These are phyloP conservation scores for Trifolium subterraneum DNA, from an alignment of 306 rosid genomes.

Conservation along the genomic window DNA sequence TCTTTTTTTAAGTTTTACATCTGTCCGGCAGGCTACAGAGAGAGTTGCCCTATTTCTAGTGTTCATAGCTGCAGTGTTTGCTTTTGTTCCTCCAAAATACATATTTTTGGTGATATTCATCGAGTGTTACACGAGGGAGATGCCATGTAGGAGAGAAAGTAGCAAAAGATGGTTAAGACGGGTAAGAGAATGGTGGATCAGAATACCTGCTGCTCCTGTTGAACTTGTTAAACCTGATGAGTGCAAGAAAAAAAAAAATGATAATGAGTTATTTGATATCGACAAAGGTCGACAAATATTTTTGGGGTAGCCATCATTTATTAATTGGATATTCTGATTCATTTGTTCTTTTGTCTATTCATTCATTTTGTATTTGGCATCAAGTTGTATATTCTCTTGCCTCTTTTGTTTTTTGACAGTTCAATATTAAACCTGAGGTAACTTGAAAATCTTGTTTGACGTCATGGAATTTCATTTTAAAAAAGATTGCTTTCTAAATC, in stretches of 20 bases:
- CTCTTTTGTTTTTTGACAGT: constrained; percentile 7
- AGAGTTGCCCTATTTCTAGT: constrained; percentile 65
- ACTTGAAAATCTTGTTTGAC: neutral
- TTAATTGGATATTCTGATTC: constrained; percentile 8
- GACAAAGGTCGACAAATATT: constrained; percentile 13
- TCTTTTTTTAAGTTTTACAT: neutral
- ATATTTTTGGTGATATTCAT: constrained; percentile 57
- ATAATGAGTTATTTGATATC: constrained; percentile 21
- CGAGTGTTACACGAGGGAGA: constrained; percentile 79
- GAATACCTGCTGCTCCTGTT: constrained; percentile 97
- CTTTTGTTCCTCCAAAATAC: constrained; percentile 67
- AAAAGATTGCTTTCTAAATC: constrained; percentile 4
- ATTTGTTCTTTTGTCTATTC: constrained; percentile 23
- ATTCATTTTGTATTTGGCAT: constrained; percentile 13
- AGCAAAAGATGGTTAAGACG: constrained; percentile 68
- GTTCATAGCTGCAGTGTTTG: constrained; percentile 65
- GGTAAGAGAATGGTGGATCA: constrained; percentile 90
- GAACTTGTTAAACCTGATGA: constrained; percentile 68
- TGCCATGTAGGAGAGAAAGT: constrained; percentile 82
- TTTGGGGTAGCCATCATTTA: constrained; percentile 22
- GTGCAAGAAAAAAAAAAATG: constrained; percentile 72
- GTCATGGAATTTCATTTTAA: neutral
- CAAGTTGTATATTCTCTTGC: constrained; percentile 34
- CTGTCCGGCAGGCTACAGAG: constrained; percentile 76
- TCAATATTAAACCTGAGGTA: neutral